These are phyloP conservation scores for Botrytis deweyae DNA, from an alignment of 2,329 filamentous ascomycete genomes.

Conservation along the genomic window DNA sequence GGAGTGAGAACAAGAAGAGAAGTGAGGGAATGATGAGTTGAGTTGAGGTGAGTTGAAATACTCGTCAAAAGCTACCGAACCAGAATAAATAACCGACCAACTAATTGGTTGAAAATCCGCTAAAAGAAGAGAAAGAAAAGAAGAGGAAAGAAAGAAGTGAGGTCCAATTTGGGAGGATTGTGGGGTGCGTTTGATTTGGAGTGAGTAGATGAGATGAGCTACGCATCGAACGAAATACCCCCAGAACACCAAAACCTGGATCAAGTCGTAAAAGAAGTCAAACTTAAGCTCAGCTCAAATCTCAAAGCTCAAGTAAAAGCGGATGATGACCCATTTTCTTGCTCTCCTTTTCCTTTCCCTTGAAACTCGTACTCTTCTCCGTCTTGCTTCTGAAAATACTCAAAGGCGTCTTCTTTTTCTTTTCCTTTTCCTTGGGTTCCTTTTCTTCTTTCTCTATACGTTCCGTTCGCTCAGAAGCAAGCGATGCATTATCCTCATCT, in stretches of 20 bases:
- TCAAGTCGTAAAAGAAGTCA: neutral
- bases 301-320: slow-evolving; percentile 8
- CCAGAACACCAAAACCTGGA: too few species aligned
- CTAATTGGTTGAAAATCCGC: neutral
- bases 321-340: slow-evolving; percentile 22
- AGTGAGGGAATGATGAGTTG: neutral
- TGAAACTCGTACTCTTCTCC: slow-evolving; percentile 11
- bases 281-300: neutral
- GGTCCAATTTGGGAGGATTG: neutral
- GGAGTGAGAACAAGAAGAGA: neutral
- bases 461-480: neutral
- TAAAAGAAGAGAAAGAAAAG: neutral
- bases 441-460: neutral
- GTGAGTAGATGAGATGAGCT: neutral
- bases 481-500: neutral
- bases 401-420: slow-evolving; percentile 18
- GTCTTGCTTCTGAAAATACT: slow-evolving; percentile 12
- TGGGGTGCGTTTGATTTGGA: neutral
- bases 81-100: neutral
- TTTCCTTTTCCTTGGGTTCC: slow-evolving; percentile 1
- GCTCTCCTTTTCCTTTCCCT: slow-evolving; percentile 15
- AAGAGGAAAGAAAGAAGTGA: neutral
- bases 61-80: neutral
- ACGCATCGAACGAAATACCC: neutral
- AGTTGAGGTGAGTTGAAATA: neutral